Evolutionary conservation across 768 basidiomycete genomes (phyloP).

Genomic region (Erythrobasidium yunnanense): DNA sequence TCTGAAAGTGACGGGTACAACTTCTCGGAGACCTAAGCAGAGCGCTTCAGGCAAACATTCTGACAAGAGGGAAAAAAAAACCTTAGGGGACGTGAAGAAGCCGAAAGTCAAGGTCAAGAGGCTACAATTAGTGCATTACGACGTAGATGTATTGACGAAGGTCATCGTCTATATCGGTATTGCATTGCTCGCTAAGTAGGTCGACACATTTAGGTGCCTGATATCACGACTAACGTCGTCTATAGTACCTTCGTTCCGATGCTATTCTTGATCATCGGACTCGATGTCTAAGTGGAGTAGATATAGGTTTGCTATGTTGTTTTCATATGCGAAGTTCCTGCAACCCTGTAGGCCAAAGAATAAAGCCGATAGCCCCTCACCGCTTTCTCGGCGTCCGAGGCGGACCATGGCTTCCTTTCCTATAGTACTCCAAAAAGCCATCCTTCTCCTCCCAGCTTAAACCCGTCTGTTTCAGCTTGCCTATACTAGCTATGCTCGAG

Average conservation of each 20-base stretch:
- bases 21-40: too few relatives aligned
- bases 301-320: too few relatives aligned
- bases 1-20: not conserved
- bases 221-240: not conserved
- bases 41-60: not conserved
- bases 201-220: not conserved
- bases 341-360: too few relatives aligned
- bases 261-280: not conserved
- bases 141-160: constrained; percentile 54
- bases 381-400: not conserved
- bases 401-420: not conserved
- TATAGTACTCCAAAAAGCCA: not conserved
- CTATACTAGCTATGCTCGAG: not conserved
- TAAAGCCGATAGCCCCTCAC: too few relatives aligned
- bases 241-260: not conserved
- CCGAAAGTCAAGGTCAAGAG: constrained; percentile 39
- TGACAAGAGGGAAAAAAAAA: not conserved
- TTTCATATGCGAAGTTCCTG: too few relatives aligned
- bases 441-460: constrained; percentile 2
- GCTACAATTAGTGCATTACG: constrained; percentile 50
- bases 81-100: not conserved
- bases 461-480: constrained; percentile 6
- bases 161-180: constrained; percentile 57
- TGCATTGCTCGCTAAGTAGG: constrained; percentile 42
- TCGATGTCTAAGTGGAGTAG: not conserved